Evolutionary conservation across 2,329 filamentous ascomycete genomes (phyloP).

Genomic region (Helicocarpus griseus): DNA sequence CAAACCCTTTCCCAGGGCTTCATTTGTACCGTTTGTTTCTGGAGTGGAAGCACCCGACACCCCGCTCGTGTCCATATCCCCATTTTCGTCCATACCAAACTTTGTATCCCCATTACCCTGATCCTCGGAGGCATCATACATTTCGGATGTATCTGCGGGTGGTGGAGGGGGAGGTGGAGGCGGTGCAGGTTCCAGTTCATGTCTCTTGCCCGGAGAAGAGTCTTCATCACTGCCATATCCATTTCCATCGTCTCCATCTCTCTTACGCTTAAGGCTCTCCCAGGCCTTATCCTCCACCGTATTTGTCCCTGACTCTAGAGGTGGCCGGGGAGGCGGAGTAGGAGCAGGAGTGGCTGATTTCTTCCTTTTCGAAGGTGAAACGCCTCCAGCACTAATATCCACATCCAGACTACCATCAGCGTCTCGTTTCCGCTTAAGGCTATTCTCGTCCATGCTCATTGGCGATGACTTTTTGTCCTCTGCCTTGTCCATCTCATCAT

Average conservation of each 20-base stretch:
- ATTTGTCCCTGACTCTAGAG: conserved; percentile 14
- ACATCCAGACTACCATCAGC: conserved; percentile 30
- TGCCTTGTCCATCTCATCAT: conserved; percentile 31
- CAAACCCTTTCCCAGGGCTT: neutral
- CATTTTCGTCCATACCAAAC: neutral
- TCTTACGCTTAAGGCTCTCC: conserved; percentile 14
- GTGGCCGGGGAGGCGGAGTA: conserved; percentile 26
- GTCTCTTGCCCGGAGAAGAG: conserved; percentile 14
- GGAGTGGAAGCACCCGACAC: neutral
- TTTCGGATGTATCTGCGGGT: conserved; percentile 18
- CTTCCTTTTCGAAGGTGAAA: conserved; percentile 48
- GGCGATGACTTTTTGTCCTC: conserved; percentile 38
- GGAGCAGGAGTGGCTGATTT: conserved; percentile 35
- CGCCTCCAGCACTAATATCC: conserved; percentile 31
- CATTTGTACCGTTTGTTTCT: neutral
- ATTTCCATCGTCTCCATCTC: conserved; percentile 14
- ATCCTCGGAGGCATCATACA: conserved; percentile 10
- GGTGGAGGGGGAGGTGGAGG: conserved; percentile 23
- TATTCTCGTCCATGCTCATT: conserved; percentile 34
- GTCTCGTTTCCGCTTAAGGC: conserved; percentile 56
- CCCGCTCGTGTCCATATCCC: neutral
- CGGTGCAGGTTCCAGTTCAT: conserved; percentile 14
- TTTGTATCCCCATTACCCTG: conserved; percentile 11
- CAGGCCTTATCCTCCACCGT: conserved; percentile 3
- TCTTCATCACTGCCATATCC: conserved; percentile 13